These are phyloP conservation scores for Lasiosphaeria hispida DNA, from an alignment of 495 filamentous ascomycete genomes.

Conservation along the genomic window DNA sequence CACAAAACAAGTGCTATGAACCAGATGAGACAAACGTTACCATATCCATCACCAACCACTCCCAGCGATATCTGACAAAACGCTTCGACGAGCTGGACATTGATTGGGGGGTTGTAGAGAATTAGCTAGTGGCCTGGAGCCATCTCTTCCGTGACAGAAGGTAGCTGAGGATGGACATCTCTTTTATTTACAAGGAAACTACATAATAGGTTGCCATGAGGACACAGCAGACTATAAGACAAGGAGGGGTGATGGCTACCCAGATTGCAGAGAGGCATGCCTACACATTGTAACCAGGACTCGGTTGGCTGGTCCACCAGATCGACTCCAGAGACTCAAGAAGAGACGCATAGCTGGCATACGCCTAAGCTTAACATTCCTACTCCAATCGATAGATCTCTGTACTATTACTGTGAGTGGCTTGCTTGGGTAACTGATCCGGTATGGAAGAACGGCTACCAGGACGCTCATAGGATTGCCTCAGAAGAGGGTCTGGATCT, in stretches of 20 bases:
- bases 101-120: conserved; percentile 17
- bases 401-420: neutral
- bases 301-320: neutral
- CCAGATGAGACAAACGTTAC: conserved; percentile 26
- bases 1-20: conserved; percentile 19
- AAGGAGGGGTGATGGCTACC: conserved; percentile 8
- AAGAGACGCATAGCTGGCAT: neutral
- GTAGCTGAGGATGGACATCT: conserved; percentile 23
- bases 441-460: too few species aligned
- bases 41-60: conserved; percentile 19
- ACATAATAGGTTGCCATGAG: neutral
- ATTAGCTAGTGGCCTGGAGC: conserved; percentile 20
- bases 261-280: conserved; percentile 23
- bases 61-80: conserved; percentile 19
- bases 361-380: conserved; percentile 1
- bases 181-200: conserved; percentile 22
- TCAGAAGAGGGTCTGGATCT: too few species aligned
- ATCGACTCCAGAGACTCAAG: conserved; percentile 6
- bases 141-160: conserved; percentile 22
- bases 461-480: too few species aligned
- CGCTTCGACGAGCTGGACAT: conserved; percentile 23
- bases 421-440: too few species aligned
- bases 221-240: conserved; percentile 4
- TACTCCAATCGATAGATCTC: neutral
- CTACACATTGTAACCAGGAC: neutral